Evolutionary conservation across 208 protist species (phyloP).

Genomic region (Trypanosoma mega): DNA sequence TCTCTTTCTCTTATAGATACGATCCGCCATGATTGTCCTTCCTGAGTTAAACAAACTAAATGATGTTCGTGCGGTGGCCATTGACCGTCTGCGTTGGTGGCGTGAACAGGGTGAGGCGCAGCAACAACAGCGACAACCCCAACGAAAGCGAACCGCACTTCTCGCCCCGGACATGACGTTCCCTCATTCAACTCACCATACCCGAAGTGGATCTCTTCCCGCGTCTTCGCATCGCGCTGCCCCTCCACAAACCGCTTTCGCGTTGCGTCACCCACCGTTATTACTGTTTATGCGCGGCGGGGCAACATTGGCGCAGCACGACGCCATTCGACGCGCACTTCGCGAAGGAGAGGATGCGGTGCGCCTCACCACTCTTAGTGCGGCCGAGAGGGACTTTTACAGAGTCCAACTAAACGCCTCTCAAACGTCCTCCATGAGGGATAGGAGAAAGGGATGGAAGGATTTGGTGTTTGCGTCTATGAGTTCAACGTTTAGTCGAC

Average conservation of each 20-base stretch:
- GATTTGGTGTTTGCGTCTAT: background rate
- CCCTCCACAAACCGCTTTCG: conserved; percentile 26
- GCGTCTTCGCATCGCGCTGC: background rate
- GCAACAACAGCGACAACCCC: too few species aligned
- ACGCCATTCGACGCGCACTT: conserved; percentile 11
- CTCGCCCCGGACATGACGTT: background rate
- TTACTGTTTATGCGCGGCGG: conserved; percentile 30
- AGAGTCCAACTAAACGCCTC: conserved; percentile 32
- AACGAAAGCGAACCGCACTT: background rate
- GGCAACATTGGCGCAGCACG: background rate
- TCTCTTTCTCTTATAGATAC: background rate
- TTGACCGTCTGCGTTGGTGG: conserved; percentile 82
- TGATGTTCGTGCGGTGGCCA: conserved; percentile 22
- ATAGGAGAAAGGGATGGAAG: background rate
- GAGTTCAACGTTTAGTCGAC: background rate
- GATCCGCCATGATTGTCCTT: background rate
- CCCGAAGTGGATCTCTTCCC: background rate
- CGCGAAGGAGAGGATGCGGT: conserved; percentile 28
- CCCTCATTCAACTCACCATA: too few species aligned
- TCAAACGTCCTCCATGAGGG: too few species aligned
- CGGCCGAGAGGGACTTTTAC: conserved; percentile 62
- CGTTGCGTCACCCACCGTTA: conserved; percentile 56
- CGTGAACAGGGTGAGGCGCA: conserved; percentile 33
- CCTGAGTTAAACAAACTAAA: background rate
- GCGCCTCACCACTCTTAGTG: conserved; percentile 35